Evolutionary conservation across 2,329 filamentous ascomycete species (phyloP), one percentile per base, ranked within the genome.

Genomic region (Huntiella savannae): DNA sequence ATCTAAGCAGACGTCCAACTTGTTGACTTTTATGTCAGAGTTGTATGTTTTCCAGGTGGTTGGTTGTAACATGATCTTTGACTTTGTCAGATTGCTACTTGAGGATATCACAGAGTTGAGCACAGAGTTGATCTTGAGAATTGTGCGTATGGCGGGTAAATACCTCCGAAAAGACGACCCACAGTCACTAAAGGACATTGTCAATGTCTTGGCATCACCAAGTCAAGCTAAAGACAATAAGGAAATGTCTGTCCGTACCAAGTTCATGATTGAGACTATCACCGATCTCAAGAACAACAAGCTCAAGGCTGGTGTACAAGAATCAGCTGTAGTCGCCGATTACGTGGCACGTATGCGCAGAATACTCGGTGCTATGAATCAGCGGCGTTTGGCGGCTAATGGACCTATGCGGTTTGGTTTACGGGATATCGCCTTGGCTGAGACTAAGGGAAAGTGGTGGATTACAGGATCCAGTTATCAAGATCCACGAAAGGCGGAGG

Each of bases 211-310:
- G 1, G 73, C 87, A 2, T 67, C 74, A 1, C 77, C 75, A 50
- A 65, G 71, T 33, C 82, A 81, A 4, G 75, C 82, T 55, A 66
- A 67, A 10, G 80, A 77, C 15, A 66, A 94, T 22, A 66, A 67
- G 10, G 81, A 77, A 13, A 65, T 94, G 17, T 88, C 86, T 1
- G 82, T 87, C 7, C 78, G 91, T 47, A 95, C 88, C 1, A 92
- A 82, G 54, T 95, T 95, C 62, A 96, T 96, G 87, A 82, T 98
- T 44, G 88, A 96, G 56, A 91, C 82, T 1, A 94, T 98, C 59
- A 85, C 82, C 49, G 84, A 94, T 55, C 69, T 98, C 28, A 94
- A 94, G 60, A 94, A 93, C 65, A 95, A 91, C 62, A 84, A 84
- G 50, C 71, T 87, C 57, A 95, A 88, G 60, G 77, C 79, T 11